Base-by-base conservation (phyloP, 2,329 filamentous ascomycete species). In the Neurospora sp. region DNA sequence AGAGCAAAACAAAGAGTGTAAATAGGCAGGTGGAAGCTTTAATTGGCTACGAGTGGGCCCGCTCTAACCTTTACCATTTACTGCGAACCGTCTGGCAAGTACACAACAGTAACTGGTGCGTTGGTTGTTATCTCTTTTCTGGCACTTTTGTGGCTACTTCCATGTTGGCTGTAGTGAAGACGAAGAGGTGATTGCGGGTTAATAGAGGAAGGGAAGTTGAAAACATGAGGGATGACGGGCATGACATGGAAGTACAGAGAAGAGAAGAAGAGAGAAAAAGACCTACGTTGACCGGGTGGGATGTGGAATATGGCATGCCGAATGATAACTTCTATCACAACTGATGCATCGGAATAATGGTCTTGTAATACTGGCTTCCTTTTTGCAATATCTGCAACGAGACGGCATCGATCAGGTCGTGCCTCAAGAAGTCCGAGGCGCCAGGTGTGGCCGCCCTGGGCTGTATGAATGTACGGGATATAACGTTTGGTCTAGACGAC, bases 281-380 rank as follows among this genome's bases (percentile, higher is more conserved):
- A 73, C 72, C 67, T 74, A 74, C 74, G 28, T 71, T 33, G 69
- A 66, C 19, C 70, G 70, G 40, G 67, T 70, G 17, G 75, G 73
- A 42, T 70, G 42, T 9, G 75, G 74, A 62, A 67, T 70, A 66
- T 77, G 73, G 67, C 76, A 78, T 66, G 73, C 72, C 19, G 73
- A 69, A 68, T 77, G 76, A 69, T 75, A 77, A 43, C 67, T 70
- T 66, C 71, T 71, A 42, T 11, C 42, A 72, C 76, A 77, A n/a
- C 19, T 67, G 33, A 42, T 62, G 67, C 77, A 78, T 38, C 33
- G 42, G 36, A 68, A 43, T 23, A 58, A 15, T 39, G 42, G 28
- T 38, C 42, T 40, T 68, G 67, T 46, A 46, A 46, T 28, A 39
- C 58, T 68, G 69, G 66, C 70, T 42, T 52, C 69, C 69, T 70